phyloP scores from a whole-genome alignment of 768 basidiomycete genomes.

The Hirschioporus abietinus region DNA sequence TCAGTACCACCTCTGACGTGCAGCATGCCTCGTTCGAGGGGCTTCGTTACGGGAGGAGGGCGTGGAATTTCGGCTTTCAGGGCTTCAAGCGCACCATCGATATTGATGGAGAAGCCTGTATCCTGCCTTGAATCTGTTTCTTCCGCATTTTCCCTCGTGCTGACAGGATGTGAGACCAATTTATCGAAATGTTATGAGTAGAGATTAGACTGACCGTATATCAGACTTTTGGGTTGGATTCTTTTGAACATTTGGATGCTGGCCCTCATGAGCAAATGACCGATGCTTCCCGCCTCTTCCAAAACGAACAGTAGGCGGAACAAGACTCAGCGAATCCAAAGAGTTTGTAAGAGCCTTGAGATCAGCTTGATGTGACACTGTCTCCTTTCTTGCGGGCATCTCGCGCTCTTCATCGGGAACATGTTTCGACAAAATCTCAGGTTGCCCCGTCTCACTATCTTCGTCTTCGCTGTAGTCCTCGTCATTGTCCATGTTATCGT shows the following conservation, averaged over 20 bases:
- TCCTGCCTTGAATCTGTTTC: not conserved
- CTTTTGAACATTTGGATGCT: not conserved
- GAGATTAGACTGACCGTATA: not conserved
- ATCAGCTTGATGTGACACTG: constrained; percentile 13
- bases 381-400: constrained; percentile 15
- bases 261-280: constrained; percentile 33
- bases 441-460: constrained; percentile 10
- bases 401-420: constrained; percentile 17
- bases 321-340: constrained; percentile 46
- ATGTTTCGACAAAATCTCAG: constrained; percentile 13
- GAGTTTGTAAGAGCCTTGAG: constrained; percentile 47
- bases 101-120: not conserved
- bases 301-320: constrained; percentile 67
- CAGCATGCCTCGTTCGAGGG: not conserved
- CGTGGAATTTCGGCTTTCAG: not conserved
- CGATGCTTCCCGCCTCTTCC: constrained; percentile 62
- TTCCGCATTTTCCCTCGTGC: not conserved
- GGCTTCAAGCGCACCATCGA: constrained; percentile 1
- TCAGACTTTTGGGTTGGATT: not conserved
- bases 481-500: constrained; percentile 16
- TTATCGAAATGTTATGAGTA: not conserved
- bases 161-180: not conserved
- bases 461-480: constrained; percentile 18
- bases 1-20: not conserved
- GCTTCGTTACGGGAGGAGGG: not conserved